A percentile compares a stretch with the other conserved stretches of the same genome.
phyloP scores from a whole-genome alignment of 306 rosid species.

The Dalbergia cochinchinensis region DNA sequence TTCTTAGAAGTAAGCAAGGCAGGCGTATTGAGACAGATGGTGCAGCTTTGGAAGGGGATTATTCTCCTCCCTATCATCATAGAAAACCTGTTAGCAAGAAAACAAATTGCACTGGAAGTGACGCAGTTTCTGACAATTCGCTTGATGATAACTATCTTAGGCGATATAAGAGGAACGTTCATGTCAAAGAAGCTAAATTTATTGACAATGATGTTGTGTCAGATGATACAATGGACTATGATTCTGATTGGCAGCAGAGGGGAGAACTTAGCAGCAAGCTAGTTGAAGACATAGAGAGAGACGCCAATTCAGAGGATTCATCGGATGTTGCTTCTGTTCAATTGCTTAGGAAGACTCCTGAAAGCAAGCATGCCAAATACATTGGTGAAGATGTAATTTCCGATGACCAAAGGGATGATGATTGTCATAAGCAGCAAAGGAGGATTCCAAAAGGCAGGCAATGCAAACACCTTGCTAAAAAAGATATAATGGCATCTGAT shows the following conservation, averaged over 20 bases:
- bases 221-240: conserved; percentile 55
- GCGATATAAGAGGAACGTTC: conserved; percentile 37
- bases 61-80: conserved; percentile 42
- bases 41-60: conserved; percentile 49
- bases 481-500: conserved; percentile 50
- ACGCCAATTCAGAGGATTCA: conserved; percentile 50
- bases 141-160: conserved; percentile 42
- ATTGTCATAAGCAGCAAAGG: conserved; percentile 44
- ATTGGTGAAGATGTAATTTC: conserved; percentile 41
- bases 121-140: conserved; percentile 52
- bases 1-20: conserved; percentile 60
- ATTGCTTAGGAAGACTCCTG: conserved; percentile 33
- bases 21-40: conserved; percentile 54
- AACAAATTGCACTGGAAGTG: conserved; percentile 47
- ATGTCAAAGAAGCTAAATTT: conserved; percentile 34
- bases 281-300: conserved; percentile 51
- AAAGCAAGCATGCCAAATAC: conserved; percentile 41
- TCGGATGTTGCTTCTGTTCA: conserved; percentile 44
- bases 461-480: conserved; percentile 35
- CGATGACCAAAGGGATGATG: conserved; percentile 46
- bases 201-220: conserved; percentile 51
- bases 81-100: conserved; percentile 43
- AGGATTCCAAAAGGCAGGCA: conserved; percentile 48
- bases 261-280: conserved; percentile 63
- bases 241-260: conserved; percentile 59